phyloP scores from a whole-genome alignment of 768 basidiomycete species.

The Coprinopsis cinerea region DNA sequence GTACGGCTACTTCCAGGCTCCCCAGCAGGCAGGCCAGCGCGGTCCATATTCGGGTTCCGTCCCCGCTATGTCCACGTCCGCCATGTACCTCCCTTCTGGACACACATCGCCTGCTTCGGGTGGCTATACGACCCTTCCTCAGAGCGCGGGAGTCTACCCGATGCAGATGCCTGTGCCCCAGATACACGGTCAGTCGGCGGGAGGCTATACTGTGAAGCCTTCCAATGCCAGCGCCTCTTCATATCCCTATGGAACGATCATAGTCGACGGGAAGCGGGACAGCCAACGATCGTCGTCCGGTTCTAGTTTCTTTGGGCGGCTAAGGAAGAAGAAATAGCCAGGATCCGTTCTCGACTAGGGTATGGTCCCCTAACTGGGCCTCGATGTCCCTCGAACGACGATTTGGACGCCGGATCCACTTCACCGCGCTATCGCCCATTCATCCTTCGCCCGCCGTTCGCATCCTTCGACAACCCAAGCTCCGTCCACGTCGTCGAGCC shows the following conservation, averaged over 20 bases:
- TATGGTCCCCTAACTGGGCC: no score
- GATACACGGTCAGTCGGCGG: background rate
- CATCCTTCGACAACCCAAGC: no score
- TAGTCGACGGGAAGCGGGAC: background rate
- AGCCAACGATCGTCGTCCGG: background rate
- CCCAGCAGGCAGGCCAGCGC: background rate
- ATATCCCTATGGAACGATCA: background rate
- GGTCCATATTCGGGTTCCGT: background rate
- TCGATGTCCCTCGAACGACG: no score
- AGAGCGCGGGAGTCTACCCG: background rate
- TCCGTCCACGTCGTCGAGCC: no score
- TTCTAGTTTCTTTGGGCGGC: constrained; percentile 1
- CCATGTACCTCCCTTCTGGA: background rate
- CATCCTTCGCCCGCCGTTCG: no score
- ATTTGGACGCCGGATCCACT: no score
- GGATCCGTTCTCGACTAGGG: no score
- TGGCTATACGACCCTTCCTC: background rate
- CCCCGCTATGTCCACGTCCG: background rate
- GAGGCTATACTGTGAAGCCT: background rate
- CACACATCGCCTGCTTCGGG: constrained; percentile 1
- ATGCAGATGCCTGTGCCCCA: background rate
- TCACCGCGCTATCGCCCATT: no score
- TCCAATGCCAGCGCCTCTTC: background rate
- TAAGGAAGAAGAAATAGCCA: background rate
- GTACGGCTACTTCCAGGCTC: background rate